Base-by-base conservation (phyloP, 176 grass and related monocot species). In the Secale cereale region DNA sequence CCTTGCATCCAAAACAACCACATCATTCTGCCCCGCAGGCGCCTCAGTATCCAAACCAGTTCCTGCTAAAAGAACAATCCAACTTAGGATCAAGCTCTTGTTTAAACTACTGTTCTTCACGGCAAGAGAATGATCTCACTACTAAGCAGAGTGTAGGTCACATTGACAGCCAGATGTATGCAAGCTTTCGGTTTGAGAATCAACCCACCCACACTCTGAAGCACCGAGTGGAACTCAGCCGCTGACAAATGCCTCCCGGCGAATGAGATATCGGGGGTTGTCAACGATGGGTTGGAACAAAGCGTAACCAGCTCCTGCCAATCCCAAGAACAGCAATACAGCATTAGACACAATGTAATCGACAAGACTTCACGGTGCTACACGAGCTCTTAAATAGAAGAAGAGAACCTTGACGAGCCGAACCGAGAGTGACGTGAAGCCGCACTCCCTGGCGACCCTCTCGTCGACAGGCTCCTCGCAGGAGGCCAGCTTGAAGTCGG, bases 281-380 rank as follows among this genome's bases (percentile, higher is more conserved):
- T 78, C 54, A 65, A 28, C 4, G 77, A 29, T 8, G 88, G 88
- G 78, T 91, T 90, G 23, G 81, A 94, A 64, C 91, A 87, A 71
- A 98, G 91, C 13, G 93, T 96, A 33, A 98, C 97, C 15, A 98
- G 78, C 85, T 96, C 97, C 97, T 96, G 87, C 70, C n/a, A 86
- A 70, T 85, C 26, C 35, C 12, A 69, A 43, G 32, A 92, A 82
- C 13, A 50, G 63, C 36, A 81, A 10, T 52, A 82, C 13, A 50
- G 63, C 36, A 81, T 14, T 52, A 63, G 48, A 66, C 32, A 0
- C 32, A 70, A 26, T 69, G 62, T 43, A n/a, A 80, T 9, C 20
- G 11, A 39, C 29, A 12, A 28, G 31, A 67, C 22, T 28, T 59
- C 37, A 43, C n/a, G n/a, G n/a, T 26, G n/a, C n/a, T 3, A 40